These are phyloP conservation scores for Microbotryum violaceum DNA, from an alignment of 1,284 basidiomycete genomes.

Conservation along the genomic window DNA sequence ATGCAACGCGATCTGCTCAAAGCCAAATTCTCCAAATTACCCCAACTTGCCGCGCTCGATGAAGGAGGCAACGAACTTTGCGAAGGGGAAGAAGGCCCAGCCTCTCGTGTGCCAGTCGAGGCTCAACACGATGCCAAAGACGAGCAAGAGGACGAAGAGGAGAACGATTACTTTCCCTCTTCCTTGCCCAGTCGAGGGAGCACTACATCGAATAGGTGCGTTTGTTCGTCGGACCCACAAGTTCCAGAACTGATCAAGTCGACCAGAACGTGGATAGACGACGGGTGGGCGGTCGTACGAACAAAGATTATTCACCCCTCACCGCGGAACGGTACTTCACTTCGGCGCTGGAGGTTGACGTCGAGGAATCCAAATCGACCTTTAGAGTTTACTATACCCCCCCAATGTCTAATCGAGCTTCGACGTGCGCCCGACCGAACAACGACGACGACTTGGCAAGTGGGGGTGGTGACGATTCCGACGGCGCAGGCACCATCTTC, in stretches of 20 bases:
- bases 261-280: too few relatives aligned
- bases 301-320: conserved; percentile 55
- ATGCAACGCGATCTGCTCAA: conserved; percentile 43
- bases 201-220: background rate
- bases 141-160: conserved; percentile 47
- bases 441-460: conserved; percentile 40
- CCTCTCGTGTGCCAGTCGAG: conserved; percentile 11
- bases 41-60: conserved; percentile 45
- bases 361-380: conserved; percentile 38
- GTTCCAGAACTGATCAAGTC: background rate
- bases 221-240: background rate
- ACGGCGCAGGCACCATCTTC: conserved; percentile 57
- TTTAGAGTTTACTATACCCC: conserved; percentile 62
- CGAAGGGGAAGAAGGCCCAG: too few relatives aligned
- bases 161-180: conserved; percentile 28
- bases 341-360: conserved; percentile 60
- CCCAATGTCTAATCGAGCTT: background rate
- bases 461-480: background rate
- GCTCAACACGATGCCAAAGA: conserved; percentile 51
- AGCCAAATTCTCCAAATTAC: conserved; percentile 59
- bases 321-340: conserved; percentile 66
- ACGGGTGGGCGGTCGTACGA: too few relatives aligned
- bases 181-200: background rate
- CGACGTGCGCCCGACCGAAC: conserved; percentile 15
- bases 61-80: background rate